These are phyloP conservation scores for Acer yangbiense DNA, from an alignment of 345 rosid species.

Conservation along the genomic window DNA sequence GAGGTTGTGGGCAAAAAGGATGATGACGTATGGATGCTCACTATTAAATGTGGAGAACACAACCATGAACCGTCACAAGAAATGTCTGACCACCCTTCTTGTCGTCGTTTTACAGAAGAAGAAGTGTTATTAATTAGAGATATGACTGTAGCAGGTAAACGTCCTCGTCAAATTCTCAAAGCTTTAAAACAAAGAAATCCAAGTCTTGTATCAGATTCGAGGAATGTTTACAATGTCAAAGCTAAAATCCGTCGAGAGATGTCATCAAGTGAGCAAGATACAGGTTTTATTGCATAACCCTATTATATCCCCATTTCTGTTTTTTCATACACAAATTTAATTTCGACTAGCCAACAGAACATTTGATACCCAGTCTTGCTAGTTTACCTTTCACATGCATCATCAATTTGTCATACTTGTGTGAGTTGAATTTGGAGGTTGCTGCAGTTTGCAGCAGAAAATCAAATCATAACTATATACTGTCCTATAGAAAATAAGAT, in stretches of 20 bases:
- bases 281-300: background rate
- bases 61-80: slow-evolving; percentile 13
- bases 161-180: slow-evolving; percentile 4
- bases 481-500: background rate
- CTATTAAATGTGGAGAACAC: slow-evolving; percentile 9
- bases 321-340: background rate
- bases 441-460: background rate
- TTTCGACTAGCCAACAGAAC: background rate
- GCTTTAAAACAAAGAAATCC: slow-evolving; percentile 9
- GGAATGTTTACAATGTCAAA: slow-evolving; percentile 14
- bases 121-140: slow-evolving; percentile 9
- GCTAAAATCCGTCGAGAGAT: background rate
- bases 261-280: slow-evolving; percentile 1
- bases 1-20: slow-evolving; percentile 15
- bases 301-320: background rate
- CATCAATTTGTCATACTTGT: background rate
- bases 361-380: background rate
- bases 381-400: background rate
- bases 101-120: slow-evolving; percentile 4
- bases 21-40: slow-evolving; percentile 1
- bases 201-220: slow-evolving; percentile 7
- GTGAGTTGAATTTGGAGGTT: background rate
- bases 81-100: slow-evolving; percentile 11
- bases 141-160: slow-evolving; percentile 13
- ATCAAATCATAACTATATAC: background rate